Evolutionary conservation across 2,329 filamentous ascomycete genomes (phyloP), one percentile per base, ranked within the genome.

Genomic region (Trichoderma aggressivum): DNA sequence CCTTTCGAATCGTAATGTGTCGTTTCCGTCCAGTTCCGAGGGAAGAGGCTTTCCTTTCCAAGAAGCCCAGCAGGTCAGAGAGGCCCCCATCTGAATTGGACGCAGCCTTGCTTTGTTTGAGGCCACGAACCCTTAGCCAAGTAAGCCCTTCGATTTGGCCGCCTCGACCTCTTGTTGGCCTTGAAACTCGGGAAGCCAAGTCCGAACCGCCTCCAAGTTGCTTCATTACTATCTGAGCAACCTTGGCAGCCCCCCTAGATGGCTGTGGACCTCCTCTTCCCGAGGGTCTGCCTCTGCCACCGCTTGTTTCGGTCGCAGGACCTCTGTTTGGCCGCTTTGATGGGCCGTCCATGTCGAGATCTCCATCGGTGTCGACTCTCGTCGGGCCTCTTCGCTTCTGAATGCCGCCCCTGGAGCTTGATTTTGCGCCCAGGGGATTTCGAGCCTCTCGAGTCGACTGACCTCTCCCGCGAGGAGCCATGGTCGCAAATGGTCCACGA

Each of bases 1-100:
- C 92, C 90, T 93, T 93, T 83, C 89, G 90, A 74, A 94, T 90
- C 79, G 86, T 89, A 76, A 92, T 84, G 75, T 84, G 83, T 77
- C 86, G 84, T 78, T 77, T 75, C 60, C 72, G 76, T 72, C 78
- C 76, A 39, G 84, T 84, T 72, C 83, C 83, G 76, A 89, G 84
- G 74, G 85, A 82, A 70, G 86, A 85, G 60, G 91, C 87, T 80
- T 93, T 93, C 76, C 90, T 88, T 81, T 94, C 90, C 73, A 94
- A 81, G 78, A 93, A 94, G 64, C 84, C 83, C 67, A 94, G 80
- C 34, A 94, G 84, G 72, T 88, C 87, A 72, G 86, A 85, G 30
- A 92, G 78, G 24, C 92, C 92, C 62, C 91, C 90, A 70, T 92
- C 91, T 34, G 86, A 78, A 74, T 93, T 92, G 32, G 79, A 84